These are phyloP conservation scores for Plasmodium vivax DNA, from an alignment of 169 alveolate species.

Conservation along the genomic window DNA sequence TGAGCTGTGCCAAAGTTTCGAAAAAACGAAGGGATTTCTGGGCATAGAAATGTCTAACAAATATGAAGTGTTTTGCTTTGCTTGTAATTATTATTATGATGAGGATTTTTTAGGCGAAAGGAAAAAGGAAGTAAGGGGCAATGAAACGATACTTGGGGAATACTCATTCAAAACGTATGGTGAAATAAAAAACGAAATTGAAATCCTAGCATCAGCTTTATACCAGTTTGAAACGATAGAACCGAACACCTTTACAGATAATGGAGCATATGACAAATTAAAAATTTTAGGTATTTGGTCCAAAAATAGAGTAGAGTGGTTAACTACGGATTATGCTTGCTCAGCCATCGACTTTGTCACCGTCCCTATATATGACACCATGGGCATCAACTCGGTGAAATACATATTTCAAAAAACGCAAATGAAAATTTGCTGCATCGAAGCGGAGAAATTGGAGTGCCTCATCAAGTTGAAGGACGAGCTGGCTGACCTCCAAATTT, in stretches of 20 bases:
- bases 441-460: constrained; percentile 77
- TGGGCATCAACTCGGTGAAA: constrained; percentile 79
- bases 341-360: constrained; percentile 82
- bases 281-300: constrained; percentile 85
- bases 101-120: constrained; percentile 66
- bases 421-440: constrained; percentile 81
- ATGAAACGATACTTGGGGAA: constrained; percentile 38
- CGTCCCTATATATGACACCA: constrained; percentile 84
- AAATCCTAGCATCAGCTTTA: constrained; percentile 58
- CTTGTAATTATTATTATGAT: constrained; percentile 28
- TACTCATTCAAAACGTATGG: constrained; percentile 67
- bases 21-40: constrained; percentile 11
- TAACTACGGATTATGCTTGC: constrained; percentile 81
- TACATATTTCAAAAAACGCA: constrained; percentile 37
- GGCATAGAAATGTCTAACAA: constrained; percentile 1
- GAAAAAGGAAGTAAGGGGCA: constrained; percentile 55
- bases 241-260: constrained; percentile 33
- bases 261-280: constrained; percentile 25
- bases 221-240: constrained; percentile 58
- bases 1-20: neutral
- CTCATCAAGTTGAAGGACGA: constrained; percentile 54
- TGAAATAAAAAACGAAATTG: constrained; percentile 61
- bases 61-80: constrained; percentile 23
- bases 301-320: constrained; percentile 84
- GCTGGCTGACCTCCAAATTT: constrained; percentile 34